Evolutionary conservation across 2,329 filamentous ascomycete species (phyloP), one percentile per base, ranked within the genome.

Genomic region (Aspergillus felis): DNA sequence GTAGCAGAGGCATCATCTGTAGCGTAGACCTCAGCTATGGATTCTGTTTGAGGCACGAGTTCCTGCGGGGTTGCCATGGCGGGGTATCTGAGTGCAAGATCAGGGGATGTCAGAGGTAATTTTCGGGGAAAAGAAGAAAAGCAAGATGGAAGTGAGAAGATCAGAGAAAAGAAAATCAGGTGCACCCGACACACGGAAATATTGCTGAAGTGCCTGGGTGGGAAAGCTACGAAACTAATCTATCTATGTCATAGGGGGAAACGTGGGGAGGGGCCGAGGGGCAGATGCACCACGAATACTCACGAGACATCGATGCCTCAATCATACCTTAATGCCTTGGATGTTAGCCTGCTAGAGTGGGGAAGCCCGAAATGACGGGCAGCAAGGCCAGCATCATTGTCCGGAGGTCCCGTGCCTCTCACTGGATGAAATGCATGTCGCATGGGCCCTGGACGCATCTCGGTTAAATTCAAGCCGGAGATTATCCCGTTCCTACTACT

Each of bases 1-100:
- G 82, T 76, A 4, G 89, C 87, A 71, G 96, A 96, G 69, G 92
- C 77, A 50, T 88, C 86, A 72, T 91, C 86, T 32, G 85, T 78
- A 22, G 91, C 88, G 77, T 97, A 97, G 70, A 97, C 91, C 72
- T 93, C 89, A 65, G 85, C 80, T 66, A 97, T 81, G 28, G 88
- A 87, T 64, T 82, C 83, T 57, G 90, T 88, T 63, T 88, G 84
- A 58, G 92, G 92, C 53, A 96, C 91, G 53, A 77, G 70, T 60
- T 76, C 74, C 54, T 75, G 71, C 60, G 71, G 71, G 68, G 71
- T 61, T 35, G 72, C 64, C 74, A 77, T 77, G 64, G 70, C 58
- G 69, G 66, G 65, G 68, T 64, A 65, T 25, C 50, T n/a, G 22
- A 57, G 38, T 27, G n/a, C 22, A 22, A 22, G 41, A 22, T 44